Percentiles rank a stretch among this genome's conserved stretches.
Evolutionary conservation across 106 monocot genomes (phyloP).

Genomic region (Gastrodia elata): DNA sequence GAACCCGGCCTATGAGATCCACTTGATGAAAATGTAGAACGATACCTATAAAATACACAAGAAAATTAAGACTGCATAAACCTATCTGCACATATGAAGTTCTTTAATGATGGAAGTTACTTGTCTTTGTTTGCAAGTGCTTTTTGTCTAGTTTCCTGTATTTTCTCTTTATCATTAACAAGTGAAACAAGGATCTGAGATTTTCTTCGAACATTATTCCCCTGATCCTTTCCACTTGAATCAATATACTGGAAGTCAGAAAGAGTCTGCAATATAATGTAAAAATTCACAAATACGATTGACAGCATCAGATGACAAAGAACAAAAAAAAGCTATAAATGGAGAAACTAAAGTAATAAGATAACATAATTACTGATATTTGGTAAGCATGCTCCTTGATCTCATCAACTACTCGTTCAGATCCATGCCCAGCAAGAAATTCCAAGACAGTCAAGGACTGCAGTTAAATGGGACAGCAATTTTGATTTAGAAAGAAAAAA

Average conservation of each 20-base stretch:
- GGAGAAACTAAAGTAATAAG: neutral
- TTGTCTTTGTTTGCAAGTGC: slow-evolving; percentile 68
- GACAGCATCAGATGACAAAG: neutral
- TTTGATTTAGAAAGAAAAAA: neutral
- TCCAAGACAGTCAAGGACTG: slow-evolving; percentile 84
- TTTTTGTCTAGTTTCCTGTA: slow-evolving; percentile 81
- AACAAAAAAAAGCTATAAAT: neutral
- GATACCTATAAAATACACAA: slow-evolving; percentile 28
- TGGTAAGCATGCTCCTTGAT: slow-evolving; percentile 83
- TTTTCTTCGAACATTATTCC: slow-evolving; percentile 83
- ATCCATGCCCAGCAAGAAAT: slow-evolving; percentile 84
- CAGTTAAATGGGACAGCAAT: slow-evolving; percentile 1
- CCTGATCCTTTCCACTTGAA: slow-evolving; percentile 82
- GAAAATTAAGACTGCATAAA: neutral
- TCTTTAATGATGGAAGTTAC: slow-evolving; percentile 24
- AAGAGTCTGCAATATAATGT: slow-evolving; percentile 44
- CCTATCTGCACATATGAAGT: neutral
- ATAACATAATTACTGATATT: slow-evolving; percentile 51
- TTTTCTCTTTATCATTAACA: slow-evolving; percentile 86
- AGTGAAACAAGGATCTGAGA: slow-evolving; percentile 74
- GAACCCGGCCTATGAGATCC: slow-evolving; percentile 41
- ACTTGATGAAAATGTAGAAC: slow-evolving; percentile 36
- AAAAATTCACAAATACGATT: neutral
- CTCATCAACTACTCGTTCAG: slow-evolving; percentile 89
- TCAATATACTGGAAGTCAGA: slow-evolving; percentile 91